Evolutionary conservation across 495 filamentous ascomycete genomes (phyloP).

Genomic region (Penicillium canescens): DNA sequence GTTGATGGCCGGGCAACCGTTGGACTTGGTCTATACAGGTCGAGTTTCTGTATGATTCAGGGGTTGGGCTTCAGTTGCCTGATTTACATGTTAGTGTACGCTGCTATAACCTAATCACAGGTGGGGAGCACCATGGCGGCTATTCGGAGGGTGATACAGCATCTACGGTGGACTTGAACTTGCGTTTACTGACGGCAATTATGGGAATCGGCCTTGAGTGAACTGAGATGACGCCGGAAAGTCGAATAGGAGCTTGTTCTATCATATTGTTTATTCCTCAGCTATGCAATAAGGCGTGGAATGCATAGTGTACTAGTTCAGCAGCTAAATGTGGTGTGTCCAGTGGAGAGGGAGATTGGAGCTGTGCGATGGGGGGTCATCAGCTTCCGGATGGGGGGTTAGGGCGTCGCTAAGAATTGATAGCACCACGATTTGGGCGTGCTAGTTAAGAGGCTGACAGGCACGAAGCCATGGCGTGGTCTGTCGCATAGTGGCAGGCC

Average conservation of each 20-base stretch:
- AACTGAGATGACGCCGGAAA: too few relatives aligned
- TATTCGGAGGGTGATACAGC: background rate
- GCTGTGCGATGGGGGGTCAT: conserved; percentile 13
- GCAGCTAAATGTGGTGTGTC: too few relatives aligned
- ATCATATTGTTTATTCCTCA: too few relatives aligned
- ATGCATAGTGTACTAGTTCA: too few relatives aligned
- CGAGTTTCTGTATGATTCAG: background rate
- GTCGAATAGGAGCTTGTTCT: too few relatives aligned
- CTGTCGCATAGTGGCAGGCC: conserved; percentile 16
- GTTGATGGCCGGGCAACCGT: conserved; percentile 9
- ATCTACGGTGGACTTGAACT: too few relatives aligned
- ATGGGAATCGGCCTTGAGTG: too few relatives aligned
- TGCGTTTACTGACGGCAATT: too few relatives aligned
- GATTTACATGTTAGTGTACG: background rate
- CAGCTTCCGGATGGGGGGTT: conserved; percentile 7
- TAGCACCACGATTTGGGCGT: conserved; percentile 12
- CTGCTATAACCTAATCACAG: background rate
- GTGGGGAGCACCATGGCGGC: background rate
- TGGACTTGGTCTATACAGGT: conserved; percentile 3
- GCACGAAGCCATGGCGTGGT: conserved; percentile 22
- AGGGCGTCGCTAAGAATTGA: conserved; percentile 10
- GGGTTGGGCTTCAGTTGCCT: conserved; percentile 1
- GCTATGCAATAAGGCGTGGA: too few relatives aligned
- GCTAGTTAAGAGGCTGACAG: conserved; percentile 19
- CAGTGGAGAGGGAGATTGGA: conserved; percentile 1